Percentiles rank a stretch among this genome's conserved stretches.
phyloP scores from a whole-genome alignment of 768 basidiomycete species.

The Strobilomyces echinocephalus region DNA sequence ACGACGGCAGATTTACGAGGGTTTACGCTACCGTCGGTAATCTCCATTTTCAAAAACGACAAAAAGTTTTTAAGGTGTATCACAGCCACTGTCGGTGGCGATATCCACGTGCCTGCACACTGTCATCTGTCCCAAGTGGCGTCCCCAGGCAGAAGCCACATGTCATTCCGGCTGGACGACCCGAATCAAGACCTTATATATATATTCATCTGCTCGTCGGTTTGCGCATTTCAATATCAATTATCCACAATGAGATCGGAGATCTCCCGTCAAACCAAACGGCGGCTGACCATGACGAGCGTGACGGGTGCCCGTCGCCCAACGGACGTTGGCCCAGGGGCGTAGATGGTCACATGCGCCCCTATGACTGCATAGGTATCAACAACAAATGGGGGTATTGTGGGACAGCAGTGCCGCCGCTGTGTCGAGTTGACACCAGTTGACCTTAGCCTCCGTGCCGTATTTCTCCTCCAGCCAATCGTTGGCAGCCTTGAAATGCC shows the following conservation, averaged over 20 bases:
- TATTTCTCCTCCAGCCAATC: slow-evolving; percentile 81
- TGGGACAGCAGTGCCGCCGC: slow-evolving; percentile 15
- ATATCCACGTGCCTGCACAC: slow-evolving; percentile 5
- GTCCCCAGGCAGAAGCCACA: slow-evolving; percentile 8
- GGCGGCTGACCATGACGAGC: slow-evolving; percentile 1
- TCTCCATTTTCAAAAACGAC: slow-evolving; percentile 17
- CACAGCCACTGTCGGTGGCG: slow-evolving; percentile 30
- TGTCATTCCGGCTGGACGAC: slow-evolving; percentile 3
- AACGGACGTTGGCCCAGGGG: slow-evolving; percentile 1
- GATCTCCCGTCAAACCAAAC: slow-evolving; percentile 13
- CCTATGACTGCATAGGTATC: slow-evolving; percentile 20
- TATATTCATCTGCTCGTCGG: slow-evolving; percentile 11
- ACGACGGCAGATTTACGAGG: slow-evolving; percentile 10
- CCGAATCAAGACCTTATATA: slow-evolving; percentile 4
- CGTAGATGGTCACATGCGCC: slow-evolving; percentile 11
- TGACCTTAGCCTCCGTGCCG: slow-evolving; percentile 63
- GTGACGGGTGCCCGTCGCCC: slow-evolving; percentile 20
- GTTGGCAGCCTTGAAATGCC: slow-evolving; percentile 84
- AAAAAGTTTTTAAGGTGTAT: slow-evolving; percentile 29
- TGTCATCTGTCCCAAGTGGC: slow-evolving; percentile 4
- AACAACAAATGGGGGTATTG: slow-evolving; percentile 24
- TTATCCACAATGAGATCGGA: slow-evolving; percentile 15
- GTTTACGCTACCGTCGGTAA: slow-evolving; percentile 25
- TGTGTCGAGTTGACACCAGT: slow-evolving; percentile 57
- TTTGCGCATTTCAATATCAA: slow-evolving; percentile 27